phyloP scores from a whole-genome alignment of 106 monocot species.

The Ottelia alismoides region DNA sequence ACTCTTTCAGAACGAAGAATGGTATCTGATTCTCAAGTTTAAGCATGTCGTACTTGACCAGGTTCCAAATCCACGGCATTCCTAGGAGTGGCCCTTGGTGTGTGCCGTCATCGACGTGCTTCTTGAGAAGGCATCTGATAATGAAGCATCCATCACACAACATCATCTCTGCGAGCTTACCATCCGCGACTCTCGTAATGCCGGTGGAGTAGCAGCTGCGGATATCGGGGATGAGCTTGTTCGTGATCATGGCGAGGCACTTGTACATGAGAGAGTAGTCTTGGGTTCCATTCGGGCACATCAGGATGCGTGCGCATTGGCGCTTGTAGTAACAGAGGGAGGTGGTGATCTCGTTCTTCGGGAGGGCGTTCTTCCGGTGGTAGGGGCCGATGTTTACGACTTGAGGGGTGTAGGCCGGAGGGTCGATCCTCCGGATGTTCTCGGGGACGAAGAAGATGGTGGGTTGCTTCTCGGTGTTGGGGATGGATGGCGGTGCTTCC shows the following conservation, averaged over 20 bases:
- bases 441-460: slow-evolving; percentile 10
- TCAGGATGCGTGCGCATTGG: background rate
- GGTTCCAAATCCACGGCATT: background rate
- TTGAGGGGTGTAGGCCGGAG: slow-evolving; percentile 1
- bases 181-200: background rate
- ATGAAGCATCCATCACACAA: slow-evolving; percentile 27
- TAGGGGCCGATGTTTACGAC: slow-evolving; percentile 16
- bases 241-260: slow-evolving; percentile 1
- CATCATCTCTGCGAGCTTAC: slow-evolving; percentile 21
- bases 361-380: background rate
- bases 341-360: background rate
- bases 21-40: slow-evolving; percentile 33
- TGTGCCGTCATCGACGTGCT: too few relatives aligned
- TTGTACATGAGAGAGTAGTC: background rate
- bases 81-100: too few relatives aligned
- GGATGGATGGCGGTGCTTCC: too few relatives aligned
- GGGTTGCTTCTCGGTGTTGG: too few relatives aligned
- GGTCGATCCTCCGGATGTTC: background rate
- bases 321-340: slow-evolving; percentile 1
- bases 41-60: slow-evolving; percentile 15
- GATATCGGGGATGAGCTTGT: background rate
- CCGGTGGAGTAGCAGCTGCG: slow-evolving; percentile 23
- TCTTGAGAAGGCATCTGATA: background rate
- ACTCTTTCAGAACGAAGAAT: slow-evolving; percentile 7
- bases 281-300: background rate